Base-by-base conservation (phyloP, 108 stramenopile genomes). In the Cyclotella cryptica region DNA sequence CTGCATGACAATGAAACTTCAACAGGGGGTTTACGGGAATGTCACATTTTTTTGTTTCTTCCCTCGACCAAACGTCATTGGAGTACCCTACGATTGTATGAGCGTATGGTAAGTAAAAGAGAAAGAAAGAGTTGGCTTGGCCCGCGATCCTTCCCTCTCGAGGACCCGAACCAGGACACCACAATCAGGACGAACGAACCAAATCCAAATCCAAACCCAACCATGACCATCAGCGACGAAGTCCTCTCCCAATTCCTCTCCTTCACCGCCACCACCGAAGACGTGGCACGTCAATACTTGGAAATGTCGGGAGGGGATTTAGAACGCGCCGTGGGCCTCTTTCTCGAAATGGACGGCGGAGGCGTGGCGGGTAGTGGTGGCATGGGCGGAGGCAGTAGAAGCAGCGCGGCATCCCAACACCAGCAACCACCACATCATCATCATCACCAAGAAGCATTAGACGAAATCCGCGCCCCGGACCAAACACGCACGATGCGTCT, bases 301-400 rank as follows among this genome's bases (percentile, higher is more conserved):
- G 94, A 96, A 88, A 96, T 96, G 94, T 80, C 86, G 22, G 88
- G 84, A n/a, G 78, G 78, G 0, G 70, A 92, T 49, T 46, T 96
- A 15, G 91, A 96, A 80, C 88, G 66, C 26, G 94, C 94, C 29
- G 88, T 96, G 27, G 70, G 84, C 29, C 61, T 96, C 18, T 96
- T 75, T 64, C 76, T 93, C 84, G 92, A 93, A 35, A 87, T 91
- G 60, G 66, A 78, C 65, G 64, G 66, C 17, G 78, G 78, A 6
- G 85, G 80, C 15, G 83, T n/a, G 81, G 24, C 43, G 55, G 77
- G 61, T 19, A 81, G 77, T n/a, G 75, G 52, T 0, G 72, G 46
- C 30, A 21, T 45, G 27, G 44, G 43, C 19, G 68, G 69, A 11
- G 59, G 66, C 0, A 19, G 39, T 3, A 5, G 10, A 26, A 44